Evolutionary conservation across 768 basidiomycete genomes (phyloP).

Genomic region (Suillus placidus): DNA sequence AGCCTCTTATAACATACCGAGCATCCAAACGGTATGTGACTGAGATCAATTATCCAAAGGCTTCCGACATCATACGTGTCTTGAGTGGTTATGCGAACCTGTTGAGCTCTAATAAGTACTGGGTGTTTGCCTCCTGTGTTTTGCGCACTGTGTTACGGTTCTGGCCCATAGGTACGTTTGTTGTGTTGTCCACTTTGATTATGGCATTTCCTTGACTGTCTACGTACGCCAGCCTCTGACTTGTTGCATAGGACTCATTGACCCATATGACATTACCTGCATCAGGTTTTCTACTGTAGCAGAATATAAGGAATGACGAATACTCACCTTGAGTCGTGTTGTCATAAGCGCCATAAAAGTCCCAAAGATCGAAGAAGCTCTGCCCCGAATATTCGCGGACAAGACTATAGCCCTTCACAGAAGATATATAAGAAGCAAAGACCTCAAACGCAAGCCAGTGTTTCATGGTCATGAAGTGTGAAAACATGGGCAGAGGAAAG

Average conservation of each 20-base stretch:
- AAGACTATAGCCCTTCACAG: slow-evolving; percentile 35
- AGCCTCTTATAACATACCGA: slow-evolving; percentile 39
- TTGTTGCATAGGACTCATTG: slow-evolving; percentile 46
- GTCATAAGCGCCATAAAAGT: slow-evolving; percentile 53
- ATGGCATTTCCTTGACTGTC: slow-evolving; percentile 65
- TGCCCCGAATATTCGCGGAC: slow-evolving; percentile 48
- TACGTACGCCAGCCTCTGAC: slow-evolving; percentile 58
- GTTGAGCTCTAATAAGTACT: slow-evolving; percentile 15
- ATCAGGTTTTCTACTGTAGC: slow-evolving; percentile 9
- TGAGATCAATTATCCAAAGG: slow-evolving; percentile 48
- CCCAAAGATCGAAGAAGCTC: slow-evolving; percentile 58
- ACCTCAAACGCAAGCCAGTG: slow-evolving; percentile 5
- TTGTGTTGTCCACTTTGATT: slow-evolving; percentile 73
- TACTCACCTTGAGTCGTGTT: slow-evolving; percentile 46
- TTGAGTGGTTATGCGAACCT: slow-evolving; percentile 50
- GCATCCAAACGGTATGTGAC: slow-evolving; percentile 60
- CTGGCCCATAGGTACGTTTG: slow-evolving; percentile 50
- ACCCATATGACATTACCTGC: slow-evolving; percentile 68
- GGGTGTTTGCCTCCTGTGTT: not conserved
- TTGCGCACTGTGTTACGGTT: slow-evolving; percentile 59
- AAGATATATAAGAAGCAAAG: slow-evolving; percentile 11
- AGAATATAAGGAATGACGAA: slow-evolving; percentile 9
- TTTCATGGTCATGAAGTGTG: slow-evolving; percentile 17
- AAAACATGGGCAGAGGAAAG: not conserved
- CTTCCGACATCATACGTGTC: slow-evolving; percentile 47